Conservation (phyloP, 441 rosid species). For the Erodium texanum region DNA sequence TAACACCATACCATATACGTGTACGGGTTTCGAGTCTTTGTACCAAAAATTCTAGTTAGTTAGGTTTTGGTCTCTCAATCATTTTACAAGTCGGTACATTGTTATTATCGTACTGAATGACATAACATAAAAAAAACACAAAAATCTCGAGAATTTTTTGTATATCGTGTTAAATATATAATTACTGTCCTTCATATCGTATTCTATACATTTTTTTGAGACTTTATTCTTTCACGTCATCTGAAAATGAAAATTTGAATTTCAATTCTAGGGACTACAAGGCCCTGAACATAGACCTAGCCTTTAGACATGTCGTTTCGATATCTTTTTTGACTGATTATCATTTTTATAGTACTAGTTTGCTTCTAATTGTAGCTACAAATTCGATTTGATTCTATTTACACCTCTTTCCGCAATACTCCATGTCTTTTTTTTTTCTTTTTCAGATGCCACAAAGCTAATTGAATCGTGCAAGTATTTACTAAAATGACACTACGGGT, state of each 20-base stretch:
- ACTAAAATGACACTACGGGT: no score
- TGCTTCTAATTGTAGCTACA: no score
- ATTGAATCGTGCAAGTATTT: neutral
- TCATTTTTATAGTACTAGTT: neutral
- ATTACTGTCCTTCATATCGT: no score
- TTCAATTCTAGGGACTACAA: neutral
- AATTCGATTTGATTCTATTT: neutral
- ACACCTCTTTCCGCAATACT: neutral
- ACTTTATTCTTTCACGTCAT: neutral
- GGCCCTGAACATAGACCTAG: neutral
- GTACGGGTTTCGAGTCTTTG: neutral
- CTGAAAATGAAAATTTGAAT: no score
- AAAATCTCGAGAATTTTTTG: no score
- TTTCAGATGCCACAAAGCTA: neutral
- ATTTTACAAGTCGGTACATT: no score
- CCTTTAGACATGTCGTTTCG: neutral
- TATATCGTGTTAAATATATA: no score
- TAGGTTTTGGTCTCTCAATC: neutral
- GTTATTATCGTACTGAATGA: no score
- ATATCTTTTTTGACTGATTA: neutral
- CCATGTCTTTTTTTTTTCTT: neutral
- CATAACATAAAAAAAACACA: no score
- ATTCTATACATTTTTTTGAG: neutral
- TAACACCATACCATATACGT: neutral
- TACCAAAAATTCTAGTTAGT: no score